Conservation (phyloP, 805 yeast species). For the Wickerhamomyces silvicola region DNA sequence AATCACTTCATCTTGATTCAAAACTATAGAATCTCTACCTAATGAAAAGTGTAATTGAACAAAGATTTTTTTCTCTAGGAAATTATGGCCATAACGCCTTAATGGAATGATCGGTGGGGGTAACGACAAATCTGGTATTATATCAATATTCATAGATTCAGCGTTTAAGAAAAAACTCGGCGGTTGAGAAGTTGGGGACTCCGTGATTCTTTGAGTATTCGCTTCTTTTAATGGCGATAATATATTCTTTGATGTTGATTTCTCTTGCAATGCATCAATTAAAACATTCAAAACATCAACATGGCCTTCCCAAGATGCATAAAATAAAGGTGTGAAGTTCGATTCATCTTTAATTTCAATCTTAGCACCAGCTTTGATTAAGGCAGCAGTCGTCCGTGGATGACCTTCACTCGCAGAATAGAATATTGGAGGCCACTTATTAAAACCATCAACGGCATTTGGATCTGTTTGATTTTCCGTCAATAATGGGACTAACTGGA, state of each 20-base stretch:
- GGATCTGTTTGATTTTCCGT: conserved; percentile 70
- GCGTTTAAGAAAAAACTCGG: conserved; percentile 17
- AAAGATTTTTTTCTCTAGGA: conserved; percentile 82
- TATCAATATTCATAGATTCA: conserved; percentile 43
- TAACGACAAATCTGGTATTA: conserved; percentile 82
- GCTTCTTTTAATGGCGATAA: conserved; percentile 20
- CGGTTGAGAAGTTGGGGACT: conserved; percentile 12
- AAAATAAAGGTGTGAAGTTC: conserved; percentile 72
- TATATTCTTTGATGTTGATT: conserved; percentile 10
- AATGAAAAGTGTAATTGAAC: conserved; percentile 67
- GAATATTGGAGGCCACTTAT: conserved; percentile 91
- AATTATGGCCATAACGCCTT: conserved; percentile 92
- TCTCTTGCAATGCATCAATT: conserved; percentile 28
- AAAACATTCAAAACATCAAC: conserved; percentile 71
- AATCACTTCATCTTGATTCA: conserved; percentile 38
- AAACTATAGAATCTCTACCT: conserved; percentile 36
- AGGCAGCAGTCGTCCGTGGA: conserved; percentile 56
- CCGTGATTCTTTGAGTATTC: conserved; percentile 2
- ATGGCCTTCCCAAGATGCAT: conserved; percentile 94
- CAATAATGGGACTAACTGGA: conserved; percentile 58
- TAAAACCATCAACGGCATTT: conserved; percentile 74
- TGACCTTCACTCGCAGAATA: conserved; percentile 88
- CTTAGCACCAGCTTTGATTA: conserved; percentile 70
- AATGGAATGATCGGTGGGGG: conserved; percentile 97
- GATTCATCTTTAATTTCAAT: conserved; percentile 68